Evolutionary conservation across 768 basidiomycete species (phyloP).

Genomic region (Cystobasidium ongulense): DNA sequence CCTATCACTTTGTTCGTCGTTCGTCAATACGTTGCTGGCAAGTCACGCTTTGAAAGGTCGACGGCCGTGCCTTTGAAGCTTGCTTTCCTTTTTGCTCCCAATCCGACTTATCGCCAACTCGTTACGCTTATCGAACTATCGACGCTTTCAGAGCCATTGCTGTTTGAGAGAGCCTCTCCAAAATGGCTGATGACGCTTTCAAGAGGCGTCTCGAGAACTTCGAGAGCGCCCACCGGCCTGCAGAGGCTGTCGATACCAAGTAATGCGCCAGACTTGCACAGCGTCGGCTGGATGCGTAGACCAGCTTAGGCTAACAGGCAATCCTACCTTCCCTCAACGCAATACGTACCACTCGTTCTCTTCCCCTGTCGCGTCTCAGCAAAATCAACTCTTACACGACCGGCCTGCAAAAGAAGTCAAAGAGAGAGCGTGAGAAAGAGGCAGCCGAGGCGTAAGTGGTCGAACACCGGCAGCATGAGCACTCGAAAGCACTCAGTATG

Average conservation of each 20-base stretch:
- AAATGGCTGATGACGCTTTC: conserved; percentile 11
- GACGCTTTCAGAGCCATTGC: no score
- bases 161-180: background rate
- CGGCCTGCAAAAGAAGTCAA: conserved; percentile 55
- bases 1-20: no score
- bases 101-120: no score
- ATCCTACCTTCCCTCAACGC: background rate
- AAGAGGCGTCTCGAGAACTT: conserved; percentile 18
- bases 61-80: no score
- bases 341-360: background rate
- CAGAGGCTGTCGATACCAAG: conserved; percentile 23
- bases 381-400: conserved; percentile 24
- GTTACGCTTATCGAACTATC: no score
- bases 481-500: conserved; percentile 7
- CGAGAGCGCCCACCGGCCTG: conserved; percentile 30
- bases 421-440: conserved; percentile 84
- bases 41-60: no score
- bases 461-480: conserved; percentile 39
- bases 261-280: background rate
- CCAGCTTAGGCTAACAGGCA: background rate
- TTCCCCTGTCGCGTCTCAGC: background rate
- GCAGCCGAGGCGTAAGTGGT: conserved; percentile 76
- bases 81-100: background rate
- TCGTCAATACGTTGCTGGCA: no score
- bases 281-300: background rate